Conservation (phyloP, 805 yeast genomes). For the Blastobotrys attinorum region DNA sequence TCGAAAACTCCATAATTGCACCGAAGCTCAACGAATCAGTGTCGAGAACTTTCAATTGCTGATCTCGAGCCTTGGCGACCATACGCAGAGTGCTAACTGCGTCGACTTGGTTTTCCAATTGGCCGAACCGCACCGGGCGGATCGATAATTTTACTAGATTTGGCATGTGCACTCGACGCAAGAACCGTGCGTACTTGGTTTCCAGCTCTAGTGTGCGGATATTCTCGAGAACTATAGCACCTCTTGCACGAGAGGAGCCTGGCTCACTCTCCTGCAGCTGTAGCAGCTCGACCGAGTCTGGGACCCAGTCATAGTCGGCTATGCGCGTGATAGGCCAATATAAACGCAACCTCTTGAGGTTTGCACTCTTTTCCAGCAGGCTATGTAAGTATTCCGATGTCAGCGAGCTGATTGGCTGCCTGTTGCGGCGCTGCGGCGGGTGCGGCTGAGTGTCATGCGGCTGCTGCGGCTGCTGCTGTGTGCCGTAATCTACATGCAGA, state of each 20-base stretch:
- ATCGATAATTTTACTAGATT: background rate
- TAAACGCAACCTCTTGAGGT: background rate
- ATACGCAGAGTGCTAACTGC: background rate
- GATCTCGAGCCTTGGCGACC: background rate
- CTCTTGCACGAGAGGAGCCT: background rate
- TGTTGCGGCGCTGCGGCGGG: too few species aligned
- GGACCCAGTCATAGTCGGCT: background rate
- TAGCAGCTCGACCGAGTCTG: background rate
- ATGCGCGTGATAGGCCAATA: background rate
- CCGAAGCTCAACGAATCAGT: background rate
- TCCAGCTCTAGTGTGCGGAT: background rate
- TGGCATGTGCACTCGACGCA: background rate
- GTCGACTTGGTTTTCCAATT: background rate
- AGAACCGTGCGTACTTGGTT: background rate
- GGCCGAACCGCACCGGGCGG: background rate
- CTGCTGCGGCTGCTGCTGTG: background rate
- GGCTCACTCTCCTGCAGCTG: background rate
- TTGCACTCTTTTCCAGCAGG: background rate
- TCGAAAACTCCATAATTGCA: background rate
- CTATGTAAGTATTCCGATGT: background rate
- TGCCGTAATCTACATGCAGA: background rate
- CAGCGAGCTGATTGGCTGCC: too few species aligned
- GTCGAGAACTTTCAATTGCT: background rate
- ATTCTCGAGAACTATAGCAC: background rate
- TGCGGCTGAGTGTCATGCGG: background rate